Evolutionary conservation across 2,329 filamentous ascomycete species (phyloP).

Genomic region (Endocalyx cinctus): DNA sequence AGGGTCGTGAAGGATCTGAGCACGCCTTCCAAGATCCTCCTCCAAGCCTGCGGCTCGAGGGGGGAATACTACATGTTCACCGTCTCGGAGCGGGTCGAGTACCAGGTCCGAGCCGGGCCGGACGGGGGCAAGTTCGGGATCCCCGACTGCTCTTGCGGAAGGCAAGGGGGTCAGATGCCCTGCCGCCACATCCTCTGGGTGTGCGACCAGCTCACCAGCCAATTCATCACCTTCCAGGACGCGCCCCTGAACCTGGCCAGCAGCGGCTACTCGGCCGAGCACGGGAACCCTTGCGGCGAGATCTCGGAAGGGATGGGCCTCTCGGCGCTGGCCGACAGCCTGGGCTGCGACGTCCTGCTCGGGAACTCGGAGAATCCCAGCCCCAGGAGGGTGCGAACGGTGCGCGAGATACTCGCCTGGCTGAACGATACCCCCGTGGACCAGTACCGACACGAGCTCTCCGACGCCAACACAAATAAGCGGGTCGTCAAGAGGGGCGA

Average conservation of each 20-base stretch:
- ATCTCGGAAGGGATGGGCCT: no score
- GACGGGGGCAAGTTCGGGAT: constrained; percentile 33
- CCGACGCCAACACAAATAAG: constrained; percentile 26
- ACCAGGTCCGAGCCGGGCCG: constrained; percentile 45
- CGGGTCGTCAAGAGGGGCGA: constrained; percentile 40
- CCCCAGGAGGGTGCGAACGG: constrained; percentile 40
- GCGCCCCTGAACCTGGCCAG: constrained; percentile 38
- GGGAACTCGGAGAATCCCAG: constrained; percentile 24
- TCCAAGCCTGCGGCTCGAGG: constrained; percentile 45
- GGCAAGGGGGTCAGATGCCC: constrained; percentile 25
- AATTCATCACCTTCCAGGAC: constrained; percentile 38
- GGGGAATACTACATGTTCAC: constrained; percentile 50
- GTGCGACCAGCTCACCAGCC: constrained; percentile 46
- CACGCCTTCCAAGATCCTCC: constrained; percentile 43
- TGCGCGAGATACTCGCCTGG: constrained; percentile 47
- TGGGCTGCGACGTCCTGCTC: constrained; percentile 45
- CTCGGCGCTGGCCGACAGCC: constrained; percentile 45
- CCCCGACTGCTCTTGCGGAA: constrained; percentile 43
- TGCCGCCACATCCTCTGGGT: constrained; percentile 53
- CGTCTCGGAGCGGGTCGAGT: constrained; percentile 49
- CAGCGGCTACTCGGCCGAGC: constrained; percentile 39
- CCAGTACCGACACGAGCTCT: constrained; percentile 44
- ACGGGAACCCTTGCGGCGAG: constrained; percentile 43
- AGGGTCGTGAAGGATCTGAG: constrained; percentile 41
- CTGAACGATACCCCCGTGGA: constrained; percentile 35